Base-by-base conservation (phyloP, 2,329 filamentous ascomycete species). In the Aspergillus nomiae region DNA sequence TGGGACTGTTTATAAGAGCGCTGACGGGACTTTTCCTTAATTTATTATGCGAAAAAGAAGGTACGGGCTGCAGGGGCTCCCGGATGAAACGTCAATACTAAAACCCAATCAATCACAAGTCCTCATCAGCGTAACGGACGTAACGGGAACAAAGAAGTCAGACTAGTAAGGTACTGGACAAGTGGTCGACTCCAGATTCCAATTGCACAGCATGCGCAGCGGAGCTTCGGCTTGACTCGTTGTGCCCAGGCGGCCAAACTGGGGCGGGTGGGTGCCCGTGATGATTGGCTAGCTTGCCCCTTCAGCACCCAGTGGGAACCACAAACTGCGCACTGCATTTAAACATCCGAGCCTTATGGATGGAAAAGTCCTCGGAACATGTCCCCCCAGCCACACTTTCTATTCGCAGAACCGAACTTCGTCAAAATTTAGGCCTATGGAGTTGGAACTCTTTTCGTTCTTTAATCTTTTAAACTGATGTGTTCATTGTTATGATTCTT, bases 301-400 rank as follows among this genome's bases (percentile, higher is more conserved):
- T 12, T 53, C 28, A 32, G 14, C 32, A 28, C 21, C 38, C 54
- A 61, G 59, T 24, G 28, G 48, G 51, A 54, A 36, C n/a, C 51
- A 54, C 51, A n/a, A 54, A 54, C 30, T 54, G 30, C 30, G 32
- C 21, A 56, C 26, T 28, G 26, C 26, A 28, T 28, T 34, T 46
- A 58, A 62, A 54, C 36, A 30, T 59, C 60, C 48, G 60, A 62
- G 60, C 60, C 60, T 62, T 59, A 62, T 53, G 48, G 41, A 21
- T 36, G 36, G 16, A 14, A 26, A 57, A 36, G 14, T 16, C 34
- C 34, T 36, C 34, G 6, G 34, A 36, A 36, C 7, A 36, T 36
- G 14, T 14, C 16, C 16, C 34, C 34, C 34, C 34, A 36, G 24
- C 30, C 34, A 38, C 16, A 26, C 32, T 38, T 55, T 38, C 21